Percentiles rank a stretch among this genome's conserved stretches.
phyloP scores from a whole-genome alignment of 148 eudicot genomes.

The Camellia lanceoleosa region DNA sequence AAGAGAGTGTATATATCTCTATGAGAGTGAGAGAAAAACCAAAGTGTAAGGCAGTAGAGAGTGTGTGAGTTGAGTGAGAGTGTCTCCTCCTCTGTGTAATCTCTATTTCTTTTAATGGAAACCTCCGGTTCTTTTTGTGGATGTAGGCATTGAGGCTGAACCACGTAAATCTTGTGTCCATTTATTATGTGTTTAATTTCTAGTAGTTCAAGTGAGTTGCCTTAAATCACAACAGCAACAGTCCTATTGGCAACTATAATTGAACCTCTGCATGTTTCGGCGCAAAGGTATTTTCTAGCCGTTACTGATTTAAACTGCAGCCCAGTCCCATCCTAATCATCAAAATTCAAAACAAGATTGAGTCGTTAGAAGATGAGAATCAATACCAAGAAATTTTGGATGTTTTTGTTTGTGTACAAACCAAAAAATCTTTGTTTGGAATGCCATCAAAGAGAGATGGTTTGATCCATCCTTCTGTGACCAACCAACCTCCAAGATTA shows the following conservation, averaged over 20 bases:
- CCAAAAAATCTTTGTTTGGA: slow-evolving; percentile 63
- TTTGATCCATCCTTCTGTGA: slow-evolving; percentile 72
- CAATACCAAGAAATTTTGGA: not conserved
- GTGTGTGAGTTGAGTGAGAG: too few relatives aligned
- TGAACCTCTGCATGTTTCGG: slow-evolving; percentile 60
- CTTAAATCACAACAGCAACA: slow-evolving; percentile 48
- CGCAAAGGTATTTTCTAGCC: slow-evolving; percentile 43
- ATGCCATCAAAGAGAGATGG: slow-evolving; percentile 71
- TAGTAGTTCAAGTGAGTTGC: too few relatives aligned
- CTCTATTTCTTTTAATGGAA: too few relatives aligned
- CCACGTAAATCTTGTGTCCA: too few relatives aligned
- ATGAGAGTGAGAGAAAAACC: too few relatives aligned
- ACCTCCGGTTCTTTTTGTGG: too few relatives aligned
- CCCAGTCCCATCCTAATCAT: slow-evolving; percentile 61
- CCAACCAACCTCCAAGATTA: slow-evolving; percentile 76
- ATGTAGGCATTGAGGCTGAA: too few relatives aligned
- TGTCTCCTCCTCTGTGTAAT: too few relatives aligned
- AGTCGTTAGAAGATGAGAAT: not conserved
- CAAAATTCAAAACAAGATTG: not conserved
- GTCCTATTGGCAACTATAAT: slow-evolving; percentile 52
- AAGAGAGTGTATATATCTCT: too few relatives aligned
- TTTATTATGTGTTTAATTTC: slow-evolving; percentile 41
- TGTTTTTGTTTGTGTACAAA: not conserved
- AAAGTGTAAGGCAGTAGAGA: too few relatives aligned
- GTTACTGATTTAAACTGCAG: slow-evolving; percentile 57